phyloP scores from a whole-genome alignment of 202 grass and related monocot species.

The Bolboschoenoplectus hybrid region DNA sequence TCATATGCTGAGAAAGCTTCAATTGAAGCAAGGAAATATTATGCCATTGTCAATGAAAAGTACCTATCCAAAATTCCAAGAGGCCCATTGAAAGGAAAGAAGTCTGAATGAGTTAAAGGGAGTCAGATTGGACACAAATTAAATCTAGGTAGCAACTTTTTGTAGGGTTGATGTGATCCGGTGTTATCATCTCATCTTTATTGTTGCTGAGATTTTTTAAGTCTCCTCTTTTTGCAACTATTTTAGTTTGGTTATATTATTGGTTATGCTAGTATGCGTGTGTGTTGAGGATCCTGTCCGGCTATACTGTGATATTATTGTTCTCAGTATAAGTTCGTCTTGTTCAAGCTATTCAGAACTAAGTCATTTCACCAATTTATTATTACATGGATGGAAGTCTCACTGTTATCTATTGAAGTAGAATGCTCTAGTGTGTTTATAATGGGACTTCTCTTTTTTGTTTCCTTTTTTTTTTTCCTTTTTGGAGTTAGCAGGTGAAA shows the following conservation, averaged over 20 bases:
- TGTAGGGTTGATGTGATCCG: constrained; percentile 32
- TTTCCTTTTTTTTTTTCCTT: neutral
- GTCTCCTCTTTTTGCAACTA: neutral
- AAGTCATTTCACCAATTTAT: neutral
- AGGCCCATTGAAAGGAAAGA: constrained; percentile 65
- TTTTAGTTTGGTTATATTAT: constrained; percentile 25
- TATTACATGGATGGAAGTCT: neutral
- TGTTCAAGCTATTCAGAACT: constrained; percentile 4
- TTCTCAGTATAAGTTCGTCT: neutral
- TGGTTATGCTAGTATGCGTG: neutral
- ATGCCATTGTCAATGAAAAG: constrained; percentile 52
- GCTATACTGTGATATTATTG: constrained; percentile 1
- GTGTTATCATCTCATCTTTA: constrained; percentile 19
- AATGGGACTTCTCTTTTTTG: neutral
- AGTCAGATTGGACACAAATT: constrained; percentile 21
- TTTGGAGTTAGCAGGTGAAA: neutral
- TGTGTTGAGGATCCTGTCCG: neutral
- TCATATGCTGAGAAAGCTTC: constrained; percentile 57
- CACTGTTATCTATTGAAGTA: neutral
- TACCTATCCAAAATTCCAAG: constrained; percentile 62
- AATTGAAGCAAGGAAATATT: constrained; percentile 61
- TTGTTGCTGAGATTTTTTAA: constrained; percentile 15
- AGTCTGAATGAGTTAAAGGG: constrained; percentile 46
- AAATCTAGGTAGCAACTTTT: constrained; percentile 33
- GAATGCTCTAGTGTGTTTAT: neutral